Conservation (phyloP, 1,284 basidiomycete genomes). For the Puccinia coronata region DNA sequence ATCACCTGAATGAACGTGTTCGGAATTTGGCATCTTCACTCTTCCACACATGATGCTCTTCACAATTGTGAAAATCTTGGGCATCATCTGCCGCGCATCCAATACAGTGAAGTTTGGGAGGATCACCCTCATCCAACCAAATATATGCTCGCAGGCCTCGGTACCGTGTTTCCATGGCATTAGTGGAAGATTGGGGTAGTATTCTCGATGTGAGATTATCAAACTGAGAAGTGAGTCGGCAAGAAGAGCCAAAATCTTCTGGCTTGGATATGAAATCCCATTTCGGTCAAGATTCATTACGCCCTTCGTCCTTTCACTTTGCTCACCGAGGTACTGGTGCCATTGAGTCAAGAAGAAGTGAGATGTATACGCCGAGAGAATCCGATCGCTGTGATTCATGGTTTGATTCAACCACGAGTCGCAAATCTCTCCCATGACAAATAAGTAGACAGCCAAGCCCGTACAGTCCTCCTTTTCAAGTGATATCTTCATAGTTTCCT, state of each 20-base stretch:
- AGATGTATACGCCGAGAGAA: not conserved
- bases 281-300: not conserved
- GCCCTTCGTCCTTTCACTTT: not conserved
- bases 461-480: not conserved
- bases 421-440: not conserved
- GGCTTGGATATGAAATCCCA: not conserved
- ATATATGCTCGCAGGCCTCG: constrained; percentile 15
- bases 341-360: not conserved
- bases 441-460: not conserved
- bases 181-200: not conserved
- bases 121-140: constrained; percentile 30
- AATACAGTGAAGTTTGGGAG: constrained; percentile 8
- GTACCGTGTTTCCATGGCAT: constrained; percentile 13
- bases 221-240: not conserved
- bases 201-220: not conserved
- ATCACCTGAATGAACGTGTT: constrained; percentile 21
- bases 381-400: not conserved
- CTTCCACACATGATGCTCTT: constrained; percentile 13
- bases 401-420: not conserved
- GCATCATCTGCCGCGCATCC: constrained; percentile 7
- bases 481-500: not conserved
- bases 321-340: not conserved
- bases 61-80: constrained; percentile 19
- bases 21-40: constrained; percentile 16
- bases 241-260: not conserved